Evolutionary conservation across 176 grass and related monocot species (phyloP).

Genomic region (Eleusine indica): DNA sequence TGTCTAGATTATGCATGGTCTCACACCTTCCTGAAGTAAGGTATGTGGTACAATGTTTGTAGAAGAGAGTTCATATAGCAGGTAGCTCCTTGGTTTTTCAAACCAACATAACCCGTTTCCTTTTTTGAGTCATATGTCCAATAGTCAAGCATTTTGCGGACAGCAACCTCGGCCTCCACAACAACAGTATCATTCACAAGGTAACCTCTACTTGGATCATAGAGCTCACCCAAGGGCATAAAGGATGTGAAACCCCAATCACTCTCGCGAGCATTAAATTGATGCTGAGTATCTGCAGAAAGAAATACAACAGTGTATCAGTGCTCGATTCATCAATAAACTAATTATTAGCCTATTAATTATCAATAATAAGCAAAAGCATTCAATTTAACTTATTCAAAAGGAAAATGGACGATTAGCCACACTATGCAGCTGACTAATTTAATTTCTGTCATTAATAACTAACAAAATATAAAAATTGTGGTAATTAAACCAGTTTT

Average conservation of each 20-base stretch:
- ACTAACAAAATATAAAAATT: background rate
- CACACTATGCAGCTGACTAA: background rate
- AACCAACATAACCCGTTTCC: constrained; percentile 90
- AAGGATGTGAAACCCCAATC: constrained; percentile 98
- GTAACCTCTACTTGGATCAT: constrained; percentile 78
- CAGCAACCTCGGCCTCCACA: constrained; percentile 82
- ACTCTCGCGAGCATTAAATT: constrained; percentile 90
- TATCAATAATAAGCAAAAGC: background rate
- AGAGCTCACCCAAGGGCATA: constrained; percentile 88
- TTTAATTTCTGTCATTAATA: background rate
- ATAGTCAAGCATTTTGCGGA: constrained; percentile 78
- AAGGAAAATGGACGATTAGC: background rate
- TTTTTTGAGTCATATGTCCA: constrained; percentile 94
- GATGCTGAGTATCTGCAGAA: constrained; percentile 77
- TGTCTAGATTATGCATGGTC: constrained; percentile 24
- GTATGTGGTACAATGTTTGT: constrained; percentile 52
- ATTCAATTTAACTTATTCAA: background rate
- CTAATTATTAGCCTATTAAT: background rate
- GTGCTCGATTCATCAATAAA: constrained; percentile 7
- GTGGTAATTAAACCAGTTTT: background rate
- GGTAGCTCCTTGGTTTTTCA: constrained; percentile 95
- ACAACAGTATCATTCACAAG: constrained; percentile 83
- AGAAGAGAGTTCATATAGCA: constrained; percentile 90
- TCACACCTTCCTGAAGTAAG: constrained; percentile 87
- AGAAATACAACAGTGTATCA: constrained; percentile 38